These are phyloP conservation scores for Suhomyces tanzawaensis DNA, from an alignment of 805 yeast genomes.

Conservation along the genomic window DNA sequence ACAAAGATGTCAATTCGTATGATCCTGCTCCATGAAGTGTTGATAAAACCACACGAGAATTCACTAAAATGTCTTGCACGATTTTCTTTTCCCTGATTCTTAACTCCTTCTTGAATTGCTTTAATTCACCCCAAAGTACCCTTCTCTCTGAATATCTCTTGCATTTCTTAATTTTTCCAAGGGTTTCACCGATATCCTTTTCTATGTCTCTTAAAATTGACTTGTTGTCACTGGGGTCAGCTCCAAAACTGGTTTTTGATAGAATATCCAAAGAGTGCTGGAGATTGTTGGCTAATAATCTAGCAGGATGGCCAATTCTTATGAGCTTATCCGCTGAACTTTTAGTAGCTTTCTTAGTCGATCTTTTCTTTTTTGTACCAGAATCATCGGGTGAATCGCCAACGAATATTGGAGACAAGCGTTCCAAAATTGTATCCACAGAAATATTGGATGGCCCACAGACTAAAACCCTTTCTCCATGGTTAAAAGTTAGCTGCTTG, in stretches of 20 bases:
- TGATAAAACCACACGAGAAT: slow-evolving; percentile 68
- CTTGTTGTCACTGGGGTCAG: slow-evolving; percentile 25
- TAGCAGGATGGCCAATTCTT: slow-evolving; percentile 92
- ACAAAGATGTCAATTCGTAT: slow-evolving; percentile 58
- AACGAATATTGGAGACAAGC: slow-evolving; percentile 46
- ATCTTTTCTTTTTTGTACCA: slow-evolving; percentile 18
- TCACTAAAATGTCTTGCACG: slow-evolving; percentile 53
- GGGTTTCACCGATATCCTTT: slow-evolving; percentile 62
- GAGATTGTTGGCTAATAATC: slow-evolving; percentile 59
- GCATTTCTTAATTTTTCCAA: slow-evolving; percentile 56
- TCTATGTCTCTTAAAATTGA: slow-evolving; percentile 65
- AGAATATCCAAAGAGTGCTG: slow-evolving; percentile 76
- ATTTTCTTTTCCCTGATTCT: slow-evolving; percentile 63
- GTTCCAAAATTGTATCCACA: slow-evolving; percentile 85
- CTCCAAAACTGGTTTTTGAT: slow-evolving; percentile 55
- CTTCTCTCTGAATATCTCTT: slow-evolving; percentile 63
- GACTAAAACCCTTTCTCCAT: slow-evolving; percentile 59
- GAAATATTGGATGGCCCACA: slow-evolving; percentile 95
- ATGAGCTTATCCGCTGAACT: slow-evolving; percentile 47
- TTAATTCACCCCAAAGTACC: slow-evolving; percentile 67
- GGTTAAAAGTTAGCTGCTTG: slow-evolving; percentile 57
- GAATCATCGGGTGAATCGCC: slow-evolving; percentile 5
- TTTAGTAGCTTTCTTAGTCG: slow-evolving; percentile 35
- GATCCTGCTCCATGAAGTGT: slow-evolving; percentile 90
- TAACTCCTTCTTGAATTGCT: slow-evolving; percentile 67